A percentile compares a stretch with the other conserved stretches of the same genome.
These are phyloP conservation scores for Corinectria fuckeliana DNA, from an alignment of 2,329 filamentous ascomycete genomes.

Conservation along the genomic window DNA sequence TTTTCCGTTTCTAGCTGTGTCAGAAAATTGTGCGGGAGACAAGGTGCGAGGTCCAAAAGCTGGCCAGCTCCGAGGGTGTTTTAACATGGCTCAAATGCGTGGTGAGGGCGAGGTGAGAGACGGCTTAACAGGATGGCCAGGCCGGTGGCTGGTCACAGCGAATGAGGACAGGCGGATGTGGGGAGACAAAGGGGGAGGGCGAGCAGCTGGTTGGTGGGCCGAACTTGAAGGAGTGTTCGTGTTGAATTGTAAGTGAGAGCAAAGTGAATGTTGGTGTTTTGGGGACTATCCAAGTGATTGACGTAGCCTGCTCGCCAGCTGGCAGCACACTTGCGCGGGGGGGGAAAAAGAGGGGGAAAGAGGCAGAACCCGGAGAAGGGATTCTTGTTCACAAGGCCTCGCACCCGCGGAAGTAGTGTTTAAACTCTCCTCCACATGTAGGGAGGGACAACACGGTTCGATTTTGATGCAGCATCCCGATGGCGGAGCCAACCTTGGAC, in stretches of 20 bases:
- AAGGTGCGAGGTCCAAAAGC: background rate
- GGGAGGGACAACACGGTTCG: background rate
- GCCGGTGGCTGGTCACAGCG: no score
- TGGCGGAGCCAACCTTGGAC: background rate
- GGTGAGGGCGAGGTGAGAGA: background rate
- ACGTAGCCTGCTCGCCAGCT: background rate
- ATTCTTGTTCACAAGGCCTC: no score
- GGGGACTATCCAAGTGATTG: background rate
- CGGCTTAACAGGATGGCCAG: background rate
- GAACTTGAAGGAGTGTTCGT: no score
- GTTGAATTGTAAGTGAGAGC: no score
- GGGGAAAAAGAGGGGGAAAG: no score
- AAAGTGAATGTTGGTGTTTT: background rate
- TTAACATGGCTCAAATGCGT: background rate
- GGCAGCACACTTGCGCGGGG: no score
- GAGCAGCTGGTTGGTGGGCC: no score
- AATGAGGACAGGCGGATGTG: background rate
- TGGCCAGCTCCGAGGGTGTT: background rate
- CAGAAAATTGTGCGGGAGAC: slow-evolving; percentile 13
- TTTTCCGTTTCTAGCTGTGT: slow-evolving; percentile 7
- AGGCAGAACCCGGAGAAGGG: no score
- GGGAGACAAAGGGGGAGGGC: background rate
- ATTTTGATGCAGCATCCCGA: background rate
- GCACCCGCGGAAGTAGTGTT: no score
- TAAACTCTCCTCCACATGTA: background rate